Conservation (phyloP, 148 eudicot species). For the Salicornia ramosissima region DNA sequence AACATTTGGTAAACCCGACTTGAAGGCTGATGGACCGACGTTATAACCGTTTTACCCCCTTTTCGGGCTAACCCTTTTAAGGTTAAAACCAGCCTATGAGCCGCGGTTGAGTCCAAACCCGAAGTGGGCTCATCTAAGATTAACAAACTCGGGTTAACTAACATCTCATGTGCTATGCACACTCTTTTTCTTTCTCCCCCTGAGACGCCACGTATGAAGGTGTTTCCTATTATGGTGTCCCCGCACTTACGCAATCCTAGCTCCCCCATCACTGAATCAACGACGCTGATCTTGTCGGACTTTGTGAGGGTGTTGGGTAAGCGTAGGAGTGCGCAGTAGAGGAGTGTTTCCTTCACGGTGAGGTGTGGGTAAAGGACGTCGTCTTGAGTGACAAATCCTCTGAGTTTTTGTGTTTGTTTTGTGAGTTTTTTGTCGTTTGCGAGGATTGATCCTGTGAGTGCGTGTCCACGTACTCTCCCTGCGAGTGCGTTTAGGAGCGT, state of each 20-base stretch:
- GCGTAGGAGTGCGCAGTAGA: slow-evolving; percentile 61
- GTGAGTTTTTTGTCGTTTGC: slow-evolving; percentile 45
- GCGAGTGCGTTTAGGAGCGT: slow-evolving; percentile 69
- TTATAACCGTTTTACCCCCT: slow-evolving; percentile 62
- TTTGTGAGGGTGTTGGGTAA: slow-evolving; percentile 40
- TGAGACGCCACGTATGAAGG: slow-evolving; percentile 65
- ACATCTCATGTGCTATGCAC: slow-evolving; percentile 80
- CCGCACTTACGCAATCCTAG: slow-evolving; percentile 57
- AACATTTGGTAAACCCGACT: slow-evolving; percentile 68
- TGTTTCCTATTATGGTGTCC: slow-evolving; percentile 70
- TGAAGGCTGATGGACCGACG: slow-evolving; percentile 85
- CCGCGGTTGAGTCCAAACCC: slow-evolving; percentile 81
- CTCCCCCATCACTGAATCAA: slow-evolving; percentile 53
- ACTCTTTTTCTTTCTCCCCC: slow-evolving; percentile 90
- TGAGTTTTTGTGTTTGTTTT: slow-evolving; percentile 38
- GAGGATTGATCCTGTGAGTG: slow-evolving; percentile 58
- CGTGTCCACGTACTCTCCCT: slow-evolving; percentile 46
- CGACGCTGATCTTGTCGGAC: slow-evolving; percentile 34
- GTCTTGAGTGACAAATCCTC: slow-evolving; percentile 87
- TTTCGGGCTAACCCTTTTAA: slow-evolving; percentile 41
- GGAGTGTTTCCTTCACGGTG: slow-evolving; percentile 72
- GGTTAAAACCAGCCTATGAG: slow-evolving; percentile 45
- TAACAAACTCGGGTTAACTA: slow-evolving; percentile 72
- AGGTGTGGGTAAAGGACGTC: slow-evolving; percentile 75
- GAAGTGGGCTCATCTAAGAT: slow-evolving; percentile 88